phyloP scores from a whole-genome alignment of 345 rosid species.

The Laguncularia racemosa region DNA sequence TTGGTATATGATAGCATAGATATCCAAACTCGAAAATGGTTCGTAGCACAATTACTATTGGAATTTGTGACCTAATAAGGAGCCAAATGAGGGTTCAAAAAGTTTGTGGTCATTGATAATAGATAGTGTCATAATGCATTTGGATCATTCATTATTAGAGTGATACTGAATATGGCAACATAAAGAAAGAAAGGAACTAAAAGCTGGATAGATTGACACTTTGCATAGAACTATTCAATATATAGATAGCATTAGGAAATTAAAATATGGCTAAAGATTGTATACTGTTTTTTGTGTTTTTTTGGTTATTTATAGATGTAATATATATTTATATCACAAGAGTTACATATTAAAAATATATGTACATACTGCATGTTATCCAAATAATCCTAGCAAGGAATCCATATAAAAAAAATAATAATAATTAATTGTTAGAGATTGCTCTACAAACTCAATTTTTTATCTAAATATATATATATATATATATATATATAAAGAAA shows the following conservation, averaged over 20 bases:
- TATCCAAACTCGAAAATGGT: constrained; percentile 43
- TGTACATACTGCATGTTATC: no score
- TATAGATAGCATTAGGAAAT: background rate
- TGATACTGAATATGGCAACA: no score
- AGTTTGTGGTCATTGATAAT: background rate
- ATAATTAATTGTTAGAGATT: no score
- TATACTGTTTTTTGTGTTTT: constrained; percentile 1
- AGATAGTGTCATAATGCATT: background rate
- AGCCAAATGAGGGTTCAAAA: no score
- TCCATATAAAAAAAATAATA: no score
- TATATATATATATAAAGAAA: no score
- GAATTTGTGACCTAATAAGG: constrained; percentile 39
- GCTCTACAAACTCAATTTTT: no score
- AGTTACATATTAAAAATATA: no score
- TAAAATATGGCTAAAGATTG: background rate
- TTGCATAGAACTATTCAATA: background rate
- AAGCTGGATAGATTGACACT: background rate
- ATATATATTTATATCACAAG: no score
- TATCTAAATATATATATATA: no score
- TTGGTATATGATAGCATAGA: constrained; percentile 34
- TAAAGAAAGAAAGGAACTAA: no score
- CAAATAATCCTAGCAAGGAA: no score
- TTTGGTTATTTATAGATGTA: background rate
- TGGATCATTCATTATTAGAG: background rate
- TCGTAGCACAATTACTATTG: constrained; percentile 43